Conservation (phyloP, 2,329 filamentous ascomycete genomes). For the Ophiostoma tasmaniense region DNA sequence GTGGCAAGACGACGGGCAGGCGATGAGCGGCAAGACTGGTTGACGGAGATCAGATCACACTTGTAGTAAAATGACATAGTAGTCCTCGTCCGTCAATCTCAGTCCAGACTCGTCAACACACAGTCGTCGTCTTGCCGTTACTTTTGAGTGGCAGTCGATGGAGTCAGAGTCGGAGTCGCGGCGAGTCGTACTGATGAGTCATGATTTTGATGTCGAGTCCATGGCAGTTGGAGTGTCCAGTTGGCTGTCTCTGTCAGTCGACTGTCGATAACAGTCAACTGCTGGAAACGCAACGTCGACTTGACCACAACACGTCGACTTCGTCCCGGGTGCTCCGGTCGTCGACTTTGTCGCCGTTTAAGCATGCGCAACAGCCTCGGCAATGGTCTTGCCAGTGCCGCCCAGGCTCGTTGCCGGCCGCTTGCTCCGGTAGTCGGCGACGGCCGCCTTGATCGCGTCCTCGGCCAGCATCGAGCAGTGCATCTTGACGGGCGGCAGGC, state of each 20-base stretch:
- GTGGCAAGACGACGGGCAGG: neutral
- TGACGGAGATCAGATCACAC: too few species aligned
- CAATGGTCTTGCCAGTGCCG: conserved; percentile 45
- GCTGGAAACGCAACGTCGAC: neutral
- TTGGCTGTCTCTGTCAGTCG: too few species aligned
- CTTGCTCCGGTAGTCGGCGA: conserved; percentile 85
- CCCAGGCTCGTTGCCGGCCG: conserved; percentile 78
- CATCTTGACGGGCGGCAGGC: conserved; percentile 80
- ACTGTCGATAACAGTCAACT: too few species aligned
- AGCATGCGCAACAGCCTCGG: conserved; percentile 16
- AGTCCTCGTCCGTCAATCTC: too few species aligned
- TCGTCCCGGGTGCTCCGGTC: neutral
- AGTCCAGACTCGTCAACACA: too few species aligned
- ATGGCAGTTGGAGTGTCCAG: too few species aligned
- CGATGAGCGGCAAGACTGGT: neutral
- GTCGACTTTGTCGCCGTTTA: neutral
- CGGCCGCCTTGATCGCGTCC: conserved; percentile 86
- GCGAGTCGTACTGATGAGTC: neutral
- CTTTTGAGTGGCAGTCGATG: neutral
- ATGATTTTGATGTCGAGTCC: neutral
- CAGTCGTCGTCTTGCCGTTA: neutral
- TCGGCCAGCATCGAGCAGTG: conserved; percentile 91
- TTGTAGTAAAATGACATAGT: too few species aligned
- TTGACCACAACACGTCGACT: neutral
- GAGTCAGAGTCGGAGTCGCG: neutral